phyloP scores from a whole-genome alignment of 805 yeast genomes.

The Yamadazyma paraphyllophila region DNA sequence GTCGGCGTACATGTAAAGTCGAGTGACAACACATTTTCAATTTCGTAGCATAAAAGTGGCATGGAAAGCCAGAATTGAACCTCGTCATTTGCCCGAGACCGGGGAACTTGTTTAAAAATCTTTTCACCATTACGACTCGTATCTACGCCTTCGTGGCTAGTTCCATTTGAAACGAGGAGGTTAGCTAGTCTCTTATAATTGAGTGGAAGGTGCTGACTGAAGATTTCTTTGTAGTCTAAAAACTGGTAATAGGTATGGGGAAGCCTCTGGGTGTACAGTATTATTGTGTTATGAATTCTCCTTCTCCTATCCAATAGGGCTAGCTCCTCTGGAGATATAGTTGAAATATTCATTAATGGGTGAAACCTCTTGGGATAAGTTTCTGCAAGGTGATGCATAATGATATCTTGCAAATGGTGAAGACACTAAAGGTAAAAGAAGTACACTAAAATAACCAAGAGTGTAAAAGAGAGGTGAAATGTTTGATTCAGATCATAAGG shows the following conservation, averaged over 20 bases:
- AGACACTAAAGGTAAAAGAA: neutral
- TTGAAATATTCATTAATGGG: neutral
- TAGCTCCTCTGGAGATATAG: neutral
- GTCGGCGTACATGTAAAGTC: neutral
- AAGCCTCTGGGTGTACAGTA: neutral
- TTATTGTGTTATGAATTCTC: neutral
- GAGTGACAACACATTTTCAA: neutral
- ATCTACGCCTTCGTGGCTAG: neutral
- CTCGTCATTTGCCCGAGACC: neutral
- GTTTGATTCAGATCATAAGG: no score
- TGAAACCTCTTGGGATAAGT: neutral
- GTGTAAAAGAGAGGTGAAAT: no score
- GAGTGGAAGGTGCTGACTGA: neutral
- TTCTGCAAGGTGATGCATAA: neutral
- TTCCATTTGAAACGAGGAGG: neutral
- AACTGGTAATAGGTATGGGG: neutral
- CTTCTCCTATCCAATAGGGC: neutral
- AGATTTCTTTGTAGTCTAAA: neutral
- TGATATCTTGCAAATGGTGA: neutral
- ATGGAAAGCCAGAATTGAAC: neutral
- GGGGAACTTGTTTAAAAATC: neutral
- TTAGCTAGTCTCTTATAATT: neutral
- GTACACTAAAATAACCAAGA: no score
- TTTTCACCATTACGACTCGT: neutral
- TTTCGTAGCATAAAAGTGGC: neutral